These are phyloP conservation scores for Mycena sp. DNA, from an alignment of 1,284 basidiomycete species.

Conservation along the genomic window DNA sequence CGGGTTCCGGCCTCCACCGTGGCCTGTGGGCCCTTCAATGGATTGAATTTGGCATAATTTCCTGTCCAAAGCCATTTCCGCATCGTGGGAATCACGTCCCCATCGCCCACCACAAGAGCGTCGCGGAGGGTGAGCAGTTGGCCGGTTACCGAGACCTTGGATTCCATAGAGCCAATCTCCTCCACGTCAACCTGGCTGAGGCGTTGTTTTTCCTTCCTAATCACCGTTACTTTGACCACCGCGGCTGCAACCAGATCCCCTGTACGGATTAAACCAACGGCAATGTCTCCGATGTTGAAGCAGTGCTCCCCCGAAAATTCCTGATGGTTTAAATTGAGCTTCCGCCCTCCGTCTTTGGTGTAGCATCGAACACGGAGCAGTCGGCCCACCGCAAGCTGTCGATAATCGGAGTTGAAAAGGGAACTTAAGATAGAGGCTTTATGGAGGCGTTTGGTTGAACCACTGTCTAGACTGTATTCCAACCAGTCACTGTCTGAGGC, in stretches of 20 bases:
- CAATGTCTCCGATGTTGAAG: not conserved
- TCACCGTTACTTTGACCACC: not conserved
- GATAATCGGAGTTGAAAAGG: constrained; percentile 2
- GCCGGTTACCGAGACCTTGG: not conserved
- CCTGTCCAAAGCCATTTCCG: constrained; percentile 4
- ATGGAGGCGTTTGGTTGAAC: not conserved
- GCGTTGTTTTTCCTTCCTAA: not conserved
- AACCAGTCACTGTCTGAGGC: not conserved
- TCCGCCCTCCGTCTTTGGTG: not conserved
- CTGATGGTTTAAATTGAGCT: not conserved
- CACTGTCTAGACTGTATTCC: not conserved
- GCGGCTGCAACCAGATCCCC: not conserved
- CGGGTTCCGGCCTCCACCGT: constrained; percentile 1
- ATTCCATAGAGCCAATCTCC: not conserved
- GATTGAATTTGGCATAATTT: not conserved
- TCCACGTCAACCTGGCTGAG: constrained; percentile 3
- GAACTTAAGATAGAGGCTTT: constrained; percentile 1
- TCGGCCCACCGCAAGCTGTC: not conserved
- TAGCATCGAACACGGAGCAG: constrained; percentile 9
- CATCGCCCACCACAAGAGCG: not conserved
- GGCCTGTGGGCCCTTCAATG: not conserved
- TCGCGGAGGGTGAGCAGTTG: not conserved
- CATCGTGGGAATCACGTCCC: not conserved
- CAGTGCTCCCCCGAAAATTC: not conserved
- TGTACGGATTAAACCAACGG: not conserved